Base-by-base conservation (phyloP, 2,329 filamentous ascomycete genomes). In the Colletotrichum orbiculare region DNA sequence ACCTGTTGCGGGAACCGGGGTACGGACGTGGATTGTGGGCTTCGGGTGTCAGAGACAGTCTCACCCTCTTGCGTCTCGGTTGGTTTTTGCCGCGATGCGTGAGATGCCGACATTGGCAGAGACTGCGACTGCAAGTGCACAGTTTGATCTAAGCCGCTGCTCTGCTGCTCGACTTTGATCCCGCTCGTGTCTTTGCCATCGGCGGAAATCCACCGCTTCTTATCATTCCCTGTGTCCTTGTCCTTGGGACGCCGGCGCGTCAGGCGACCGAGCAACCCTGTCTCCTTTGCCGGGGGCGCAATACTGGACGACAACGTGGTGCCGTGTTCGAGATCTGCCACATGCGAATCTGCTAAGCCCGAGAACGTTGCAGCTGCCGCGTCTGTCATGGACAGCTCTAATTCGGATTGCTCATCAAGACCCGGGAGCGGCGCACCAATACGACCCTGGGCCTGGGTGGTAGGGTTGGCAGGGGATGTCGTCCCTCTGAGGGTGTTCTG, bases 191-290 rank as follows among this genome's bases (percentile, higher is more conserved):
- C 41, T 39, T 64, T 49, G 45, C 10, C 34, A 46, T 37, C 33
- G 8, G 50, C 38, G 64, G 60, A 43, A 42, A 17, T 38, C 25
- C 11, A 50, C 25, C 9, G 37, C 60, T 42, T 59, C 64, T 64
- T 64, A 52, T 56, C 39, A 13, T 52, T 60, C 8, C 45, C 25
- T 25, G 35, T 12, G 15, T 60, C 60, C 38, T 46, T 54, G 33
- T 64, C 50, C 35, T 64, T 67, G 43, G 48, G 37, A 45, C 64
- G 64, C 42, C 64, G 50, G 25, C 63, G 63, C 37, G 57, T 49
- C 38, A 67, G 12, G 25, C 64, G 60, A 46, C 50, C 50, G 35
- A 67, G 13, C n/a, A 67, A 46, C 17, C 64, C 54, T 13, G 38
- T 50, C 11, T 53, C 64, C 8, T 64, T 55, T 60, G 39, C 45